These are phyloP conservation scores for Rhytidhysteron rufulum DNA, from an alignment of 2,329 filamentous ascomycete species.

Conservation along the genomic window DNA sequence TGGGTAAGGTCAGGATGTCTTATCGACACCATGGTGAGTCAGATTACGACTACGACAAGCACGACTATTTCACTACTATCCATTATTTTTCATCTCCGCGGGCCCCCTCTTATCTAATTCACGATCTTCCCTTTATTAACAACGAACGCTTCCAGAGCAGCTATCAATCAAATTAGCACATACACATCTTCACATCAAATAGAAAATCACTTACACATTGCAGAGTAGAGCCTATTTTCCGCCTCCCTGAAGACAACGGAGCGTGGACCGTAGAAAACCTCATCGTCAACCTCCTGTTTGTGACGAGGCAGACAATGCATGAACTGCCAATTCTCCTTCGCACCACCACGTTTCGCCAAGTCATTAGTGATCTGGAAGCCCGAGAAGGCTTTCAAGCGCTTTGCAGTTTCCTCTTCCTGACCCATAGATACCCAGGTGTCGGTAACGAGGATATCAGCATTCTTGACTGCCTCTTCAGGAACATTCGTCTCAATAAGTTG, in stretches of 20 bases:
- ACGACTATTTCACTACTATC: too few species aligned
- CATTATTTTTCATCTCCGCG: too few species aligned
- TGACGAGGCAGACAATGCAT: conserved; percentile 98
- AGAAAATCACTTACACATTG: conserved; percentile 58
- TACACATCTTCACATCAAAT: too few species aligned
- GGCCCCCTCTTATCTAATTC: too few species aligned
- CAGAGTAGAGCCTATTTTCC: conserved; percentile 91
- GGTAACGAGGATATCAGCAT: conserved; percentile 86
- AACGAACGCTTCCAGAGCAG: conserved; percentile 81
- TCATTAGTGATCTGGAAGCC: conserved; percentile 91
- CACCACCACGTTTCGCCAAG: conserved; percentile 77
- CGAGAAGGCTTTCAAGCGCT: conserved; percentile 74
- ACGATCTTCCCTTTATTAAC: conserved; percentile 84
- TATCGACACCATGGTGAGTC: too few species aligned
- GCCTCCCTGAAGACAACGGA: conserved; percentile 92
- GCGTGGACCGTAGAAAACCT: conserved; percentile 84
- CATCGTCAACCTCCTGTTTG: conserved; percentile 86
- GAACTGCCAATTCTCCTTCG: conserved; percentile 89
- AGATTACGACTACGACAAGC: too few species aligned
- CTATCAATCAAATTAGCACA: conserved; percentile 34
- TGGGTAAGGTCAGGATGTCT: too few species aligned
- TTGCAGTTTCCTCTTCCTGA: conserved; percentile 79
- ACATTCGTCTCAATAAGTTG: conserved; percentile 70
- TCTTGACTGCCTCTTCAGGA: conserved; percentile 79
- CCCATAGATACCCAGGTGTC: conserved; percentile 99